Evolutionary conservation across 345 rosid genomes (phyloP).

Genomic region (Turnera subulata): DNA sequence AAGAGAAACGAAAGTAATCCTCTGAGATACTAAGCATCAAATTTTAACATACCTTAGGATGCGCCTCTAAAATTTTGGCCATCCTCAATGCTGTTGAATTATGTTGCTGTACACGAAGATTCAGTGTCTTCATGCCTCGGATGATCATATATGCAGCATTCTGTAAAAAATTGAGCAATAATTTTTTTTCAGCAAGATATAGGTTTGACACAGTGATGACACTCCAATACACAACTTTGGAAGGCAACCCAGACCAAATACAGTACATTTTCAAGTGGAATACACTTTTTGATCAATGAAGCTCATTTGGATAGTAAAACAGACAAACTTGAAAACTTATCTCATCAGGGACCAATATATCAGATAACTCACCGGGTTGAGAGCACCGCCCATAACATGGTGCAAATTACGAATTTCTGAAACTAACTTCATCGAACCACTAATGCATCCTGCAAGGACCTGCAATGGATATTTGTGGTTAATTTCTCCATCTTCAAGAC

Average conservation of each 20-base stretch:
- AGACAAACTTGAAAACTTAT: too few relatives aligned
- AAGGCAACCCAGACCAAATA: too few relatives aligned
- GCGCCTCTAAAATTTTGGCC: slow-evolving; percentile 99
- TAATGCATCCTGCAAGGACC: slow-evolving; percentile 95
- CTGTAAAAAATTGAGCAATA: slow-evolving; percentile 29
- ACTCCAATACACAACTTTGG: too few relatives aligned
- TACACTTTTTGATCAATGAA: too few relatives aligned
- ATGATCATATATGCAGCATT: slow-evolving; percentile 89
- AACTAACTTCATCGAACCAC: slow-evolving; percentile 69
- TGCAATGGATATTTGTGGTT: slow-evolving; percentile 27
- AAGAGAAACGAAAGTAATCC: too few relatives aligned
- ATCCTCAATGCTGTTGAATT: slow-evolving; percentile 87
- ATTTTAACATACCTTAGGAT: slow-evolving; percentile 88
- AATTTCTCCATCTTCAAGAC: neutral
- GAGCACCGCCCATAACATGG: slow-evolving; percentile 87
- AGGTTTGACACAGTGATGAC: too few relatives aligned
- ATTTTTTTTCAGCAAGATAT: too few relatives aligned
- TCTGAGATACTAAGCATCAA: too few relatives aligned
- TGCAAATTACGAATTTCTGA: slow-evolving; percentile 82
- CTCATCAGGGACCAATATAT: slow-evolving; percentile 1
- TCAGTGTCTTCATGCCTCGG: slow-evolving; percentile 99
- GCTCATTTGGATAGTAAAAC: too few relatives aligned
- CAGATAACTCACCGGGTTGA: slow-evolving; percentile 69
- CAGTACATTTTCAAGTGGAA: too few relatives aligned
- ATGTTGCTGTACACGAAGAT: slow-evolving; percentile 98